Evolutionary conservation across 1,284 basidiomycete species (phyloP), one percentile per base, ranked within the genome.

Genomic region (Ceraceosorus bombacis): DNA sequence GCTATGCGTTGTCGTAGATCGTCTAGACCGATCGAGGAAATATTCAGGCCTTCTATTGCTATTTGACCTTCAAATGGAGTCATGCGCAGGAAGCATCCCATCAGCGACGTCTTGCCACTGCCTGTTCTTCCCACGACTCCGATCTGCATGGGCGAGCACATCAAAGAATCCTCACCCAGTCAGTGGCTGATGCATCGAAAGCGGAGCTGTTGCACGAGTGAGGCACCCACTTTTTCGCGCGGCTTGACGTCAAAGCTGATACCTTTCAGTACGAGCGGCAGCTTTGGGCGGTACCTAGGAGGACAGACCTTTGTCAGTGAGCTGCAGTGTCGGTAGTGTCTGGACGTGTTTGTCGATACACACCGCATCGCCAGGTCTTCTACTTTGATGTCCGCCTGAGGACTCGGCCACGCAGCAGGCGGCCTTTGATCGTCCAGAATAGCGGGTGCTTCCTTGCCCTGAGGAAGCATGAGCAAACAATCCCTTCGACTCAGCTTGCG

Each of bases 181-280:
- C 27, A 27, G 27, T 27, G 3, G 27, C 27, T 27, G n/a, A n/a
- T n/a, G n/a, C 43, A 46, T 10, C 43, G 43, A 46, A 27, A 27
- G 27, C 27, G 27, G 27, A 3, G 27, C 27, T 15, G 43, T 46
- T 10, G 43, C 2, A 46, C 9, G 41, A 54, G 15, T 9, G 37
- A n/a, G 36, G 4, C 5, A 60, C 48, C 61, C 38, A 43, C 55
- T 55, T 89, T 89, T 78, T 92, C 89, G 9, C 84, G 81, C 0
- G 88, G 83, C 51, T 81, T 82, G 49, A 90, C 81, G 2, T 81
- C 81, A 76, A 92, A 90, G 1, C 88, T 88, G 1, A 91, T 80
- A 27, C 84, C 82, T 59, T 87, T 85, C 51, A 96, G 81, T 0
- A 95, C 90, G 0, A 87, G 80, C 0, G 90, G 89, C 1, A 94